These are phyloP conservation scores for Prunus yedoensis DNA, from an alignment of 331 rosid species.

Conservation along the genomic window DNA sequence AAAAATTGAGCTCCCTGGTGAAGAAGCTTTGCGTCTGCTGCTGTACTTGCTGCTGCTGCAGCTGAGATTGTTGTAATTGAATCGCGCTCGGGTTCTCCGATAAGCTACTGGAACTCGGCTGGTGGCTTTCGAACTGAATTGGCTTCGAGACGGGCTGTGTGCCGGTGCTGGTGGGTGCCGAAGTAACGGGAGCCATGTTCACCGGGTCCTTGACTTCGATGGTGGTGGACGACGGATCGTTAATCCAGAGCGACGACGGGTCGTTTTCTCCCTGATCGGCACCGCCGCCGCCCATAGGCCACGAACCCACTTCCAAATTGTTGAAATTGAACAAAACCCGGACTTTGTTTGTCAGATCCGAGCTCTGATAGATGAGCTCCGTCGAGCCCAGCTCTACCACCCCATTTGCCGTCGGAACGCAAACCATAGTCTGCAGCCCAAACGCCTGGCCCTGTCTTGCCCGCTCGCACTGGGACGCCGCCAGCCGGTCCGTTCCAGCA, in stretches of 20 bases:
- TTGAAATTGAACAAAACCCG: conserved; percentile 67
- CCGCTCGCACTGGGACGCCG: conserved; percentile 56
- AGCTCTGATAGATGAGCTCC: conserved; percentile 53
- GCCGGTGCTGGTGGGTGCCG: conserved; percentile 22
- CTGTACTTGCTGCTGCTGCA: conserved; percentile 14
- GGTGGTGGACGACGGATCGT: conserved; percentile 45
- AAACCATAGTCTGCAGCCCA: conserved; percentile 73
- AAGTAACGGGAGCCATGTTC: conserved; percentile 19
- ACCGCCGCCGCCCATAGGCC: conserved; percentile 43
- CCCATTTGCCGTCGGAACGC: conserved; percentile 69
- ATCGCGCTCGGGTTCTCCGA: conserved; percentile 59
- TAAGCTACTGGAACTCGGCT: conserved; percentile 64
- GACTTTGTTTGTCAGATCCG: conserved; percentile 81
- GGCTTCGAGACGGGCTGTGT: conserved; percentile 31
- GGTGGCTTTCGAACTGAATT: conserved; percentile 51
- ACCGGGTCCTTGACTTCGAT: conserved; percentile 55
- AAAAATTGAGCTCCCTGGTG: conserved; percentile 60
- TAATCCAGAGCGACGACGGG: conserved; percentile 74
- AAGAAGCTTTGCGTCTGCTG: conserved; percentile 51
- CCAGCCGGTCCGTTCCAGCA: conserved; percentile 51
- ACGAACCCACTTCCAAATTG: conserved; percentile 50
- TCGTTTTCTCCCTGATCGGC: conserved; percentile 77
- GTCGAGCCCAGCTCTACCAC: conserved; percentile 93
- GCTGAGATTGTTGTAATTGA: conserved; percentile 25
- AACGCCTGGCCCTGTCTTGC: conserved; percentile 62